Evolutionary conservation across 2,329 filamentous ascomycete genomes (phyloP), one percentile per base, ranked within the genome.

Genomic region (Paradendryphiella salina): DNA sequence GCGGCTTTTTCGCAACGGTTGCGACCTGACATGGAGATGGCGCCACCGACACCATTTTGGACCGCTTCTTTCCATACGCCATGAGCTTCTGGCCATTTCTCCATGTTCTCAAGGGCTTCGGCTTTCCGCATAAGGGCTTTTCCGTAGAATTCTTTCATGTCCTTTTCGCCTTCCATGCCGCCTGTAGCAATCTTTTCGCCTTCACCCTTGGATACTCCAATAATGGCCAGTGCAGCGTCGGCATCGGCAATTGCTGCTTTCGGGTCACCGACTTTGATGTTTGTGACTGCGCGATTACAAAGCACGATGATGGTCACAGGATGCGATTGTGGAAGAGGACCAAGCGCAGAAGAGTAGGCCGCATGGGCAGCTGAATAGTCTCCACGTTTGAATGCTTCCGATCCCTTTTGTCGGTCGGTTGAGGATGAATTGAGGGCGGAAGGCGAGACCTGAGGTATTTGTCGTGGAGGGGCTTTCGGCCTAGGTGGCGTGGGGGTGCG

Each of bases 111-210:
- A 6, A 97, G 80, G 1, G 91, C 94, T 75, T 99, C 94, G 0
- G 94, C 94, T 77, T 97, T 97, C 46, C 94, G 87, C 76, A 89
- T 93, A 23, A 97, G 77, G 0, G 93, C 93, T 73, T 97, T 99
- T 45, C 90, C 92, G 67, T 88, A 97, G 56, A 96, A 89, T 14
- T 96, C 92, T 57, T 85, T 88, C 89, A 99, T 96, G 39, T 93
- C 87, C 60, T 95, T 94, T 15, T 79, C 79, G 6, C 76, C 75
- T 47, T 81, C 82, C 5, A 77, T 76, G 11, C 78, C 78, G 17
- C 79, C 80, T 0, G 96, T 78, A 15, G 87, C 80, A 35, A 99
- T 90, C 5, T 77, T 83, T 74, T 99, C 94, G 14, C 85, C 85
- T 60, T 91, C 86, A 3, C 94, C 94, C 56, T 85, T 87, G 2